phyloP scores from a whole-genome alignment of 768 basidiomycete genomes.

The Trametes cingulata region DNA sequence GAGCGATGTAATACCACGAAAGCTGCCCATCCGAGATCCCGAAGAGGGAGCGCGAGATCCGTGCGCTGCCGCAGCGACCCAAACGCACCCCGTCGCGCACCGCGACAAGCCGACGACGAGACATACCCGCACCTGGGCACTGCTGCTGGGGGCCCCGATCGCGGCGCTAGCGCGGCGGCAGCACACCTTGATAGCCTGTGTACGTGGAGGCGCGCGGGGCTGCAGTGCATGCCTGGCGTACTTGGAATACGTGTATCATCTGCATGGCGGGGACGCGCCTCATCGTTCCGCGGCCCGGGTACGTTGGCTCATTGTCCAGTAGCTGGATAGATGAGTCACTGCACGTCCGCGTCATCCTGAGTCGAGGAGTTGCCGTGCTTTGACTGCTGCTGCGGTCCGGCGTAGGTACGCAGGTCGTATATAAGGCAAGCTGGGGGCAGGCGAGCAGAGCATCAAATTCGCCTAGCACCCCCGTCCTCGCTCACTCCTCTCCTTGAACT shows the following conservation, averaged over 20 bases:
- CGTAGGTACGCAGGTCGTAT: not conserved
- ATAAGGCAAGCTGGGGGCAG: not conserved
- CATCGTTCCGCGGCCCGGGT: not conserved
- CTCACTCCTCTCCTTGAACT: not conserved
- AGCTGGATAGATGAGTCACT: not conserved
- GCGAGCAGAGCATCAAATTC: not conserved
- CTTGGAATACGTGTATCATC: not conserved
- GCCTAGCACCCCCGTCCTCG: not conserved
- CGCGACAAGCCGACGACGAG: not conserved
- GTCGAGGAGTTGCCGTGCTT: constrained; percentile 7
- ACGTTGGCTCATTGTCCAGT: not conserved
- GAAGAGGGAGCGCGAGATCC: not conserved
- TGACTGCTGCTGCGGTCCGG: not conserved
- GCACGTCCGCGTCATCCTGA: not conserved
- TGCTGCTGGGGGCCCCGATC: not conserved
- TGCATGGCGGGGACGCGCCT: not conserved
- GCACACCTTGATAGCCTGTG: not conserved
- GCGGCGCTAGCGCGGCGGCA: not conserved
- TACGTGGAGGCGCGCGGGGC: not conserved
- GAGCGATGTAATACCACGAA: not conserved
- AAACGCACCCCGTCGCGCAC: not conserved
- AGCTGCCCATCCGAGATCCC: not conserved
- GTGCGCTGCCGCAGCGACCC: not conserved
- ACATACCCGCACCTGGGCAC: not conserved
- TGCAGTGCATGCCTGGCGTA: not conserved